These are phyloP conservation scores for Biancaea sappan DNA, from an alignment of 306 rosid genomes.

Conservation along the genomic window DNA sequence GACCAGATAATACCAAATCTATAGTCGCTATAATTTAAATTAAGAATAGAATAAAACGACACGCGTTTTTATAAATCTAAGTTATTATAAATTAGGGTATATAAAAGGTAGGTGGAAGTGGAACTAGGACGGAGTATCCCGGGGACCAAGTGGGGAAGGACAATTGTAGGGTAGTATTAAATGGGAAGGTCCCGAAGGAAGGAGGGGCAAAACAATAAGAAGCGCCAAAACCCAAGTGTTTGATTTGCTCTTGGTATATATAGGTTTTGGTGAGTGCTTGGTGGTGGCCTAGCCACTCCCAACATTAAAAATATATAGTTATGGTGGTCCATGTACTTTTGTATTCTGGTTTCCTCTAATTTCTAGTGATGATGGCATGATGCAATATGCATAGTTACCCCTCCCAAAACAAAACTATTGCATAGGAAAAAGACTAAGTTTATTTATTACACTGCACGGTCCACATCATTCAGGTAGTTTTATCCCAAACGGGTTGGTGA, in stretches of 20 bases:
- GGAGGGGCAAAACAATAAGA: neutral
- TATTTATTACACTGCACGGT: neutral
- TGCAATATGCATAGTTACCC: neutral
- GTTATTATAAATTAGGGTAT: no score
- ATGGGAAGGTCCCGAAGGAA: conserved; percentile 3
- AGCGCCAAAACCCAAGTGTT: neutral
- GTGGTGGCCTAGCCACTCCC: neutral
- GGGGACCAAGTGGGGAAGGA: neutral
- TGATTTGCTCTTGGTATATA: neutral
- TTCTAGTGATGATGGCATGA: neutral
- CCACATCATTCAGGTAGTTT: neutral
- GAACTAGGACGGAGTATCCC: neutral
- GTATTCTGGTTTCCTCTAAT: neutral
- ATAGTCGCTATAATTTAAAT: neutral
- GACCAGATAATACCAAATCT: neutral
- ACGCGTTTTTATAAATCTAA: no score
- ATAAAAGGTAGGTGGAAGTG: neutral
- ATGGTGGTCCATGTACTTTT: neutral
- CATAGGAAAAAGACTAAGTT: neutral
- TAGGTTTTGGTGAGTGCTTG: neutral
- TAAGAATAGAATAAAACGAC: neutral
- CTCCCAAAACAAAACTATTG: neutral
- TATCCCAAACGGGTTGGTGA: neutral
- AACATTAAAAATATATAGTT: neutral
- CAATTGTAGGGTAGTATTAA: neutral